These are phyloP conservation scores for Brassica rapa DNA, from an alignment of 345 rosid species.

Conservation along the genomic window DNA sequence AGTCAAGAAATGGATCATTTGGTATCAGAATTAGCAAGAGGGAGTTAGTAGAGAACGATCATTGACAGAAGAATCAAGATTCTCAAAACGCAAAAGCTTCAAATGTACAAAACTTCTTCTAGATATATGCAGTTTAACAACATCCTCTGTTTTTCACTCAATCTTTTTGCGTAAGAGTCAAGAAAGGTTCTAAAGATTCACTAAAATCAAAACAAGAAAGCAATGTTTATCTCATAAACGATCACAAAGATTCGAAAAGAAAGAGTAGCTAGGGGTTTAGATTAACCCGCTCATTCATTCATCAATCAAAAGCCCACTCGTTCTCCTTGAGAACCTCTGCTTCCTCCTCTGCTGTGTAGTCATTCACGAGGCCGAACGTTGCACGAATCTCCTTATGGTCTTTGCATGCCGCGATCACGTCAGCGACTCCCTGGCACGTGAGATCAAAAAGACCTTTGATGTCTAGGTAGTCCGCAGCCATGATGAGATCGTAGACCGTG, in stretches of 20 bases:
- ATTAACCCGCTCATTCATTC: constrained; percentile 6
- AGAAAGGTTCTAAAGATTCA: background rate
- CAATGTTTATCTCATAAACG: too few species aligned
- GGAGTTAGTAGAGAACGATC: too few species aligned
- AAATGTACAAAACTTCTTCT: too few species aligned
- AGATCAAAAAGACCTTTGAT: constrained; percentile 52
- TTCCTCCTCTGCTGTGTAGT: constrained; percentile 60
- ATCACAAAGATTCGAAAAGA: background rate
- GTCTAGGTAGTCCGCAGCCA: constrained; percentile 60
- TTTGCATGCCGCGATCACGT: constrained; percentile 53
- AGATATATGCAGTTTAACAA: too few species aligned
- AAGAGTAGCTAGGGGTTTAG: background rate
- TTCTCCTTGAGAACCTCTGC: constrained; percentile 55
- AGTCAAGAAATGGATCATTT: too few species aligned
- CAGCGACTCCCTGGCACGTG: constrained; percentile 59
- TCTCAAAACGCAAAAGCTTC: too few species aligned
- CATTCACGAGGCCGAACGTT: constrained; percentile 54
- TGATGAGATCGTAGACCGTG: constrained; percentile 52
- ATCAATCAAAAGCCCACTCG: constrained; percentile 60
- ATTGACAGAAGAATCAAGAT: too few species aligned
- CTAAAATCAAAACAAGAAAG: too few species aligned
- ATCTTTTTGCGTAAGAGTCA: background rate
- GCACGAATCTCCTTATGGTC: constrained; percentile 52
- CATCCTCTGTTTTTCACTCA: too few species aligned
- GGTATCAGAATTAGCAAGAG: too few species aligned